Percentiles rank a stretch among this genome's conserved stretches.
Conservation (phyloP, 805 yeast genomes). For the Hanseniaspora pseudoguilliermondii region DNA sequence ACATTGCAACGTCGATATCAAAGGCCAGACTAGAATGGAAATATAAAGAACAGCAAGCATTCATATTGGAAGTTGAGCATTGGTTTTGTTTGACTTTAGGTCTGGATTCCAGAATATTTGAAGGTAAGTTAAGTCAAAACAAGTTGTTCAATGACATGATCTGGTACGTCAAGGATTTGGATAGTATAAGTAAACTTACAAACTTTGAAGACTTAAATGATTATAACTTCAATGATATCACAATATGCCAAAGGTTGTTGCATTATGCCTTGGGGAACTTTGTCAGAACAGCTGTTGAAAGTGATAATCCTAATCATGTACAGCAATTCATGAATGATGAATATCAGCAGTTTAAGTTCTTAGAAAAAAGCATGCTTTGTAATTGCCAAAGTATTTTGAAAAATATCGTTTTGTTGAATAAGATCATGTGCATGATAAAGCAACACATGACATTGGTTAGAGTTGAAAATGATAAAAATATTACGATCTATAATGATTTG, state of each 20-base stretch:
- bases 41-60: slow-evolving; percentile 28
- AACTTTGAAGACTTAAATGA: slow-evolving; percentile 15
- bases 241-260: not conserved
- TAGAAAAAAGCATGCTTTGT: not conserved
- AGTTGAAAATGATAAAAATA: slow-evolving; percentile 1
- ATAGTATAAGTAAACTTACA: slow-evolving; percentile 12
- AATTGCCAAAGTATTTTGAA: not conserved
- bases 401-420: not conserved
- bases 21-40: slow-evolving; percentile 36
- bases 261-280: not conserved
- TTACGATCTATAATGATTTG: slow-evolving; percentile 3
- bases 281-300: not conserved
- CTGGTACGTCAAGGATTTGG: not conserved
- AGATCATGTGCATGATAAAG: not conserved
- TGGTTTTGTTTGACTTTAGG: slow-evolving; percentile 30
- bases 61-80: slow-evolving; percentile 33
- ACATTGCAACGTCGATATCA: slow-evolving; percentile 22
- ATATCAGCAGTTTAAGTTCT: slow-evolving; percentile 6
- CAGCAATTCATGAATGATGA: slow-evolving; percentile 1
- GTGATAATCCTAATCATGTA: not conserved
- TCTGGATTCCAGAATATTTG: not conserved
- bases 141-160: slow-evolving; percentile 1
- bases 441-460: slow-evolving; percentile 9
- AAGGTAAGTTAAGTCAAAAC: not conserved
- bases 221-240: not conserved